Conservation (phyloP, 768 basidiomycete species). For the Panellus pusillus region DNA sequence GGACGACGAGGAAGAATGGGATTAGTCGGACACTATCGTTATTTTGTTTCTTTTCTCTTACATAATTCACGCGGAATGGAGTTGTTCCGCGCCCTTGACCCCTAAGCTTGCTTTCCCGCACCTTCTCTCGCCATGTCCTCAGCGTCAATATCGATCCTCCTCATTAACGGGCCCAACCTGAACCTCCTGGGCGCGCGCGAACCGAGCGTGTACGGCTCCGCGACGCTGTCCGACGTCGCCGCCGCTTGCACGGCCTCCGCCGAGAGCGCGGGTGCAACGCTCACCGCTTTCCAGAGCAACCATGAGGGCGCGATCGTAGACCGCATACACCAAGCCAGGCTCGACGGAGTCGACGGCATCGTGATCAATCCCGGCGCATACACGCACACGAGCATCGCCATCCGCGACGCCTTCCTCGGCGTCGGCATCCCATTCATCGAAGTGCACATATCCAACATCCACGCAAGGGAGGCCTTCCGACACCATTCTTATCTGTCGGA, state of each 20-base stretch:
- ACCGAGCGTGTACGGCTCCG: constrained; percentile 20
- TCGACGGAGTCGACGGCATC: constrained; percentile 23
- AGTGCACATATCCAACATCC: constrained; percentile 24
- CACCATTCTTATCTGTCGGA: constrained; percentile 26
- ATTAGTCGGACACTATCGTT: constrained; percentile 10
- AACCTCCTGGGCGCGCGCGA: constrained; percentile 24
- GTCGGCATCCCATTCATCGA: constrained; percentile 25
- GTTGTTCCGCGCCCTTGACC: too few species aligned
- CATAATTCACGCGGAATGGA: too few species aligned
- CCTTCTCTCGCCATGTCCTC: too few species aligned
- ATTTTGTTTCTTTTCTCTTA: neutral
- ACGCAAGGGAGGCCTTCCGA: constrained; percentile 22
- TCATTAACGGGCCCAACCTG: constrained; percentile 24
- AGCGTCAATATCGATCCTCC: constrained; percentile 13
- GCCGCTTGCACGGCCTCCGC: constrained; percentile 9
- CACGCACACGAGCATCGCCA: constrained; percentile 25
- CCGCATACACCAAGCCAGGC: constrained; percentile 21
- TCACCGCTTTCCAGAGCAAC: constrained; percentile 25
- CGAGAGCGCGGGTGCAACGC: constrained; percentile 9
- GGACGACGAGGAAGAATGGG: constrained; percentile 70
- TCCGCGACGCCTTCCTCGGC: constrained; percentile 23
- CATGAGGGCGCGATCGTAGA: constrained; percentile 26
- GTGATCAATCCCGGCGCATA: constrained; percentile 27
- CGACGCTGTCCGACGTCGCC: constrained; percentile 21
- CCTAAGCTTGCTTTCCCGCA: too few species aligned